Conservation (phyloP, 2,329 filamentous ascomycete species). For the Apiospora pterosperma region DNA sequence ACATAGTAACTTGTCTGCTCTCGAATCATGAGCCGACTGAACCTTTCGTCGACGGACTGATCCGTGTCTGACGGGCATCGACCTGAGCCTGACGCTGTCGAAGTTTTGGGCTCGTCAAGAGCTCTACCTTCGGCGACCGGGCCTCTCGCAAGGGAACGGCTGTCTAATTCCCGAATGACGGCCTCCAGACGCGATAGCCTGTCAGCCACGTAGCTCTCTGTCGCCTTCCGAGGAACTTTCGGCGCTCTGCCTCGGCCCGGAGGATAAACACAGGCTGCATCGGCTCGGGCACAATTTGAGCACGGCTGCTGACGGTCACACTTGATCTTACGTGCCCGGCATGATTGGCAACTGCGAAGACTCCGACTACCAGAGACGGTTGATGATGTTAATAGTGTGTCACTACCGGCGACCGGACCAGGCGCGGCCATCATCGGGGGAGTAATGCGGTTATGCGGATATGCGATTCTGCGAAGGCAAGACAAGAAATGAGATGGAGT, state of each 20-base stretch:
- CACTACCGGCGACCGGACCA: background rate
- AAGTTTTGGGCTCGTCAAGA: background rate
- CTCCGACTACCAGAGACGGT: background rate
- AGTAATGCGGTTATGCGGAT: background rate
- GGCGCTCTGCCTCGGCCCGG: background rate
- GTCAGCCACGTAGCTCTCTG: background rate
- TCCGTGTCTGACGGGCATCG: background rate
- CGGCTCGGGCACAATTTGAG: background rate
- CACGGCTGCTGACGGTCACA: constrained; percentile 3
- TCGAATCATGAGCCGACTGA: background rate
- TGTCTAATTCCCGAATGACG: background rate
- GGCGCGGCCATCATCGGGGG: background rate
- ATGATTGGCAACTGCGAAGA: constrained; percentile 1
- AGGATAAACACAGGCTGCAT: background rate
- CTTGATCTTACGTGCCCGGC: background rate
- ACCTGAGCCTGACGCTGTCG: background rate
- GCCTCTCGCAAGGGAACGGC: background rate
- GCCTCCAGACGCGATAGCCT: background rate
- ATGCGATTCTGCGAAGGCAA: background rate
- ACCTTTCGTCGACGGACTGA: background rate
- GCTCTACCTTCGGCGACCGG: background rate
- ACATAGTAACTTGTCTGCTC: background rate
- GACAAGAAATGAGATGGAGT: background rate
- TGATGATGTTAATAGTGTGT: background rate
- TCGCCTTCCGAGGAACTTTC: background rate